Conservation (phyloP, 139 green algal species). For the Limnomonas spitsbergensis region DNA sequence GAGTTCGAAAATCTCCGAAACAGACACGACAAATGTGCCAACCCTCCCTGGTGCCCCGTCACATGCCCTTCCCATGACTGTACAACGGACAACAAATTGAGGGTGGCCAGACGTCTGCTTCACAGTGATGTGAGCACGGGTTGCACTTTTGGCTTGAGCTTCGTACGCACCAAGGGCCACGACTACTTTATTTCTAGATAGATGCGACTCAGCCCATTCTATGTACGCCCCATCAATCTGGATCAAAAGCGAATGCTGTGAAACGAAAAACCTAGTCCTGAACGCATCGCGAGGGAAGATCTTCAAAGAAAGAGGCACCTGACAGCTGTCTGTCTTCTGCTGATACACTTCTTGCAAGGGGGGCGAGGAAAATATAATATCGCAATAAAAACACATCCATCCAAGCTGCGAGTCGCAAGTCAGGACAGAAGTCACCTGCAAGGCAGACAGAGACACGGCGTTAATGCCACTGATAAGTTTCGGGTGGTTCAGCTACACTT, state of each 20-base stretch:
- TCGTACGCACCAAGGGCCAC: no score
- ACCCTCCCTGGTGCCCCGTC: no score
- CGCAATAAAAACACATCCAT: conserved; percentile 5
- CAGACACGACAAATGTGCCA: no score
- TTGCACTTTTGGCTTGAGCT: no score
- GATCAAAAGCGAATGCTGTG: not conserved
- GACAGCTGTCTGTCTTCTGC: not conserved
- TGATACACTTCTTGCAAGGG: not conserved
- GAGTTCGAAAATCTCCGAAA: no score
- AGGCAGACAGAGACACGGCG: not conserved
- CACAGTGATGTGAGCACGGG: no score
- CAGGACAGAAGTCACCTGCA: not conserved
- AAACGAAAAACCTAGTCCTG: not conserved
- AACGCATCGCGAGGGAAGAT: not conserved
- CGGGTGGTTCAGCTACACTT: no score
- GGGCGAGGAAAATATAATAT: not conserved
- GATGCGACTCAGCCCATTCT: no score
- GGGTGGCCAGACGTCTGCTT: no score
- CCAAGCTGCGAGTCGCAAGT: not conserved
- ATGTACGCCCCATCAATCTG: not conserved
- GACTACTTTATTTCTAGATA: no score
- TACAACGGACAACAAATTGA: no score
- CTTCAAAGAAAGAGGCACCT: not conserved
- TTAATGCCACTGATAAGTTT: not conserved
- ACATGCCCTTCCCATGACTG: no score